Evolutionary conservation across 2,329 filamentous ascomycete species (phyloP), one percentile per base, ranked within the genome.

Genomic region (Blastomyces silverae): DNA sequence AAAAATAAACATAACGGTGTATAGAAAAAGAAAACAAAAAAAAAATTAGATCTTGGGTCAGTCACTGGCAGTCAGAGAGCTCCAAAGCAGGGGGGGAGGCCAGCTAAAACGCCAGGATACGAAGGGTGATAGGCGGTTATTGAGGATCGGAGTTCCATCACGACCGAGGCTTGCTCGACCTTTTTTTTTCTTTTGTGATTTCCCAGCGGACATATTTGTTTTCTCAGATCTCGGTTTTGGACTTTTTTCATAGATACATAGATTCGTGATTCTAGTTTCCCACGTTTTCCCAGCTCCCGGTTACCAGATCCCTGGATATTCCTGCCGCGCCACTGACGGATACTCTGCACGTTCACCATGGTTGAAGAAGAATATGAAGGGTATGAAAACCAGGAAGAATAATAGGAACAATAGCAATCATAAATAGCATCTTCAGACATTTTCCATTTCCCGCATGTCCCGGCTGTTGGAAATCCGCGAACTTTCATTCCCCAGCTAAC

Each of bases 371-470:
- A 50, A 50, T 50, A 22, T 22, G 20, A 48, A 22, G 46, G 5
- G n/a, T 39, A 39, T 39, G 46, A 50, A 50, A 3, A 50, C 25
- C 25, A 25, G 13, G n/a, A 50, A 25, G 48, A 52, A 22, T 1
- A 22, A 50, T 11, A 50, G 2, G 5, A 10, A 22, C 5, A 52
- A 52, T 52, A 50, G 22, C 22, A 22, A 25, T 25, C n/a, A 22
- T 25, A 52, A 52, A 52, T 52, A 52, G 48, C 48, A 52, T 52
- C 50, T 52, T 52, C 50, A 52, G 46, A 50, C 46, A 3, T 20
- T 20, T 20, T 52, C 22, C 50, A n/a, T n/a, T n/a, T 13, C 22
- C 50, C n/a, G 22, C 46, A n/a, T 50, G 11, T 22, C n/a, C 46
- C 2, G 8, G 46, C 46, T 10, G 7, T 11, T 10, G 46, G 8